Conservation (phyloP, 2,329 filamentous ascomycete genomes). For the Stylonectria norvegica region DNA sequence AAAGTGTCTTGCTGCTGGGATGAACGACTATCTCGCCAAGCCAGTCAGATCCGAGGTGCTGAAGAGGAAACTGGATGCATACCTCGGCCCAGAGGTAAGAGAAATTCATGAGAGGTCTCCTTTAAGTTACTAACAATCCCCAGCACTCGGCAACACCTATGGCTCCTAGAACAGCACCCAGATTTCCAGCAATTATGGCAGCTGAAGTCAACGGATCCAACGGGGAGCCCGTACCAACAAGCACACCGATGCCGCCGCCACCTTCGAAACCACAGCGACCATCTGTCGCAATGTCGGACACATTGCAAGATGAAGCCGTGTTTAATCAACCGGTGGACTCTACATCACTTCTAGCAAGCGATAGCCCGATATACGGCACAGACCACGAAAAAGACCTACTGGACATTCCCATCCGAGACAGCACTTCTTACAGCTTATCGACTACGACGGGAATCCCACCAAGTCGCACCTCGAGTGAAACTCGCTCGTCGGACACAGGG, state of each 20-base stretch:
- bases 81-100: slow-evolving; percentile 41
- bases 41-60: slow-evolving; percentile 87
- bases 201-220: slow-evolving; percentile 9
- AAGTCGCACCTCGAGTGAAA: slow-evolving; percentile 34
- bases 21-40: slow-evolving; percentile 97
- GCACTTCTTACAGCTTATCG: slow-evolving; percentile 18
- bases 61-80: slow-evolving; percentile 71
- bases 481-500: slow-evolving; percentile 28
- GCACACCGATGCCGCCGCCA: slow-evolving; percentile 3
- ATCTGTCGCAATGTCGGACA: slow-evolving; percentile 19
- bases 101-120: too few species aligned
- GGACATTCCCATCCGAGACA: slow-evolving; percentile 22
- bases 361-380: slow-evolving; percentile 25
- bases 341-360: slow-evolving; percentile 21
- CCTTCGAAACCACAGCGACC: not conserved
- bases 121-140: too few species aligned
- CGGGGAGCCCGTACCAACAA: slow-evolving; percentile 6
- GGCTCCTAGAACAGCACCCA: slow-evolving; percentile 6
- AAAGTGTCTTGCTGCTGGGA: slow-evolving; percentile 91
- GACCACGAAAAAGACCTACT: slow-evolving; percentile 14
- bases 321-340: slow-evolving; percentile 33
- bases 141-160: slow-evolving; percentile 15
- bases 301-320: slow-evolving; percentile 32
- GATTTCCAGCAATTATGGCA: slow-evolving; percentile 8
- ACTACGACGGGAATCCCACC: slow-evolving; percentile 19